These are phyloP conservation scores for Blastocladiella emersonii DNA, from an alignment of 371 early-diverging fungal genomes.

Conservation along the genomic window DNA sequence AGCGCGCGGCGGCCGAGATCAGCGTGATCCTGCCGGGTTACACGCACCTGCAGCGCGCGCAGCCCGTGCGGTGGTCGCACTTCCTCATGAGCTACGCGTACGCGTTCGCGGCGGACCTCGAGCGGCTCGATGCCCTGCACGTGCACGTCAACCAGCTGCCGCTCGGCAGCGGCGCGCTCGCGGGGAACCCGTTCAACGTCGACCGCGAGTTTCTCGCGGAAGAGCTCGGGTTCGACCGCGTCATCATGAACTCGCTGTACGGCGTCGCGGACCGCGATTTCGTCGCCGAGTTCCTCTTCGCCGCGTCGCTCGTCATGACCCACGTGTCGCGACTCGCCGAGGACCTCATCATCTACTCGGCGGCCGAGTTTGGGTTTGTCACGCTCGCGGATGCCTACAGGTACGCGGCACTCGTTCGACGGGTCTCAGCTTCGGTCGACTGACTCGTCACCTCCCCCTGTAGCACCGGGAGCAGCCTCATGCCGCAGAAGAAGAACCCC, in stretches of 20 bases:
- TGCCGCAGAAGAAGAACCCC: constrained; percentile 98
- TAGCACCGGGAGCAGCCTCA: constrained; percentile 90
- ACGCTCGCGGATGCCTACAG: constrained; percentile 83
- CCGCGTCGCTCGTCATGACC: constrained; percentile 71
- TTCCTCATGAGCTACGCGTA: constrained; percentile 76
- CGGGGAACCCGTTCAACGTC: constrained; percentile 92
- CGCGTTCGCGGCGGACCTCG: constrained; percentile 72
- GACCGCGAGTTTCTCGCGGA: constrained; percentile 75
- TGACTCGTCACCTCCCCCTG: no score
- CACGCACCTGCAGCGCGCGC: constrained; percentile 95
- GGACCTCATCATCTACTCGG: constrained; percentile 85
- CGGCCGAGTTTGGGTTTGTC: constrained; percentile 86
- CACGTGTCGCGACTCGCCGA: constrained; percentile 87
- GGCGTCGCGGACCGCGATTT: constrained; percentile 92
- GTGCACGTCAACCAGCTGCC: constrained; percentile 72
- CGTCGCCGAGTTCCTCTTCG: constrained; percentile 88
- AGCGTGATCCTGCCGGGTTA: constrained; percentile 94
- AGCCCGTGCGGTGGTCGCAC: constrained; percentile 94
- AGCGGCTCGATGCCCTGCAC: constrained; percentile 63
- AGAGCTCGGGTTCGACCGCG: constrained; percentile 64
- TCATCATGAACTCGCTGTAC: constrained; percentile 74
- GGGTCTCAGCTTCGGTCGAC: background rate
- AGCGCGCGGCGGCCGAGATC: constrained; percentile 69
- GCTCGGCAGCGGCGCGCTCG: constrained; percentile 86
- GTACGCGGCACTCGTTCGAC: constrained; percentile 13